These are phyloP conservation scores for Rutstroemia sp. DNA, from an alignment of 2,329 filamentous ascomycete species.

Conservation along the genomic window DNA sequence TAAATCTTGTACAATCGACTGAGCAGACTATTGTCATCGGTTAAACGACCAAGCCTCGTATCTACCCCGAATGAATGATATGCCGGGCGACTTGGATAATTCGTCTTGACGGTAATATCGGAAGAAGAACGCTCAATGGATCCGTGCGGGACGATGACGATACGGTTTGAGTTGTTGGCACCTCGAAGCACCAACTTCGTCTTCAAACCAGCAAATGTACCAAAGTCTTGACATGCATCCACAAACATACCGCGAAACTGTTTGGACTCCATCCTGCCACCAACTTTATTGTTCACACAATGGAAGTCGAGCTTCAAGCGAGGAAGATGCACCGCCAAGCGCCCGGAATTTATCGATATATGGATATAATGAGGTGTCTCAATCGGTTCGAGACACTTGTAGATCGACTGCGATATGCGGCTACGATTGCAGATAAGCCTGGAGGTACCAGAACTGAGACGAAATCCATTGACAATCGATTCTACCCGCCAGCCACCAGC, in stretches of 20 bases:
- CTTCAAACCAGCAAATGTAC: constrained; percentile 40
- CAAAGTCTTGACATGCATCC: constrained; percentile 39
- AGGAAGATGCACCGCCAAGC: constrained; percentile 38
- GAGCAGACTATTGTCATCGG: constrained; percentile 41
- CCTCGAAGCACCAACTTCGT: constrained; percentile 41
- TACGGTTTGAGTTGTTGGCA: constrained; percentile 33
- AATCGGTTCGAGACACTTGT: constrained; percentile 31
- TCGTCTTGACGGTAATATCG: constrained; percentile 30
- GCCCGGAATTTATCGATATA: constrained; percentile 20
- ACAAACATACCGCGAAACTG: constrained; percentile 44
- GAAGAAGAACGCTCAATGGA: constrained; percentile 15
- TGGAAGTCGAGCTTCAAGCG: constrained; percentile 41
- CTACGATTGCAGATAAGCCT: too few species aligned
- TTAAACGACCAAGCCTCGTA: constrained; percentile 39
- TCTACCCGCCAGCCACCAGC: too few species aligned
- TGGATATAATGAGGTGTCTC: constrained; percentile 33
- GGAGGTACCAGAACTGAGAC: too few species aligned
- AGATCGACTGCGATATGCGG: too few species aligned
- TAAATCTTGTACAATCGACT: constrained; percentile 45
- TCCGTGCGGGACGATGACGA: constrained; percentile 18
- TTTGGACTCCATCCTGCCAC: constrained; percentile 29
- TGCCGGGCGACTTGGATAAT: constrained; percentile 4
- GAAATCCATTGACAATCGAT: too few species aligned
- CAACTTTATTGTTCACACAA: constrained; percentile 23
- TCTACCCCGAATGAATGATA: constrained; percentile 44